These are phyloP conservation scores for Luffa aegyptiaca DNA, from an alignment of 306 rosid genomes.

Conservation along the genomic window DNA sequence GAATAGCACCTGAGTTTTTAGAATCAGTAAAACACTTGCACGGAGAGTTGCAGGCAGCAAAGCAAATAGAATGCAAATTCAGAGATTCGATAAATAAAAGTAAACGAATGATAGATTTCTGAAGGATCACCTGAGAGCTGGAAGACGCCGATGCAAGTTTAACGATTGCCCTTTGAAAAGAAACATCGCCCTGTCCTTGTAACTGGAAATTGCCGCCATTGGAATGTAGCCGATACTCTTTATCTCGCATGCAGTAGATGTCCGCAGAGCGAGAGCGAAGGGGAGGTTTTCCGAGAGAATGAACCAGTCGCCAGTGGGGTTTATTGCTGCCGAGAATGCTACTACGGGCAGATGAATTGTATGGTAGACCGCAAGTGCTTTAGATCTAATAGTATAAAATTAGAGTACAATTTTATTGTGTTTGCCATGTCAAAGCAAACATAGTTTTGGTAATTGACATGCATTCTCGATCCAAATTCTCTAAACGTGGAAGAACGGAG, in stretches of 20 bases:
- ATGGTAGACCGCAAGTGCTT: too few relatives aligned
- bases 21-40: not conserved
- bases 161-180: conserved; percentile 13
- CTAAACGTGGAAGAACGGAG: too few relatives aligned
- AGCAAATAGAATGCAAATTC: not conserved
- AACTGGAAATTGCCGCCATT: not conserved
- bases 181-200: not conserved
- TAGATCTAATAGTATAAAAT: too few relatives aligned
- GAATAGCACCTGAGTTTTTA: conserved; percentile 29
- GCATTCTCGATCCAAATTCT: too few relatives aligned
- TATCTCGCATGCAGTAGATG: not conserved
- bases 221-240: not conserved
- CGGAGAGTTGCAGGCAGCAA: not conserved
- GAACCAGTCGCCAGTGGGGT: not conserved
- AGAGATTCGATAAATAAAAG: not conserved
- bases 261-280: not conserved
- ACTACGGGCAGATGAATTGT: too few relatives aligned
- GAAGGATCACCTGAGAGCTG: conserved; percentile 23
- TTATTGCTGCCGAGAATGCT: not conserved
- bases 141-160: not conserved
- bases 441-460: too few relatives aligned
- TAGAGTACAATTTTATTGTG: too few relatives aligned
- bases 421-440: too few relatives aligned
- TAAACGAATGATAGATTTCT: not conserved
- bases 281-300: not conserved